Percentiles rank a stretch among this genome's conserved stretches.
phyloP scores from a whole-genome alignment of 768 basidiomycete genomes.

The Tremella yokohamensis region DNA sequence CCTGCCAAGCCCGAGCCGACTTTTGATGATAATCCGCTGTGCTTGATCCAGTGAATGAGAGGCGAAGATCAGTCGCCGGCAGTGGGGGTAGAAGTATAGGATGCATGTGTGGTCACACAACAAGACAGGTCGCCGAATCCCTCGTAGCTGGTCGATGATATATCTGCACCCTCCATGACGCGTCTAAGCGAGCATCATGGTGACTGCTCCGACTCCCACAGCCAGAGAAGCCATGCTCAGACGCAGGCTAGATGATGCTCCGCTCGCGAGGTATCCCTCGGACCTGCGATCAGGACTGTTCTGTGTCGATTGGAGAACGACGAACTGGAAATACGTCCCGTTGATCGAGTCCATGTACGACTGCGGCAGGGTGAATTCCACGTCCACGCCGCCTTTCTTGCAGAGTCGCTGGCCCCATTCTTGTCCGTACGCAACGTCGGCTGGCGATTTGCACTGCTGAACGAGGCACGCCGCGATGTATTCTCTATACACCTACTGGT shows the following conservation, averaged over 20 bases:
- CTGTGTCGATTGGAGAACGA: background rate
- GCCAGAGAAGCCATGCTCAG: too few species aligned
- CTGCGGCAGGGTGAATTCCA: slow-evolving; percentile 25
- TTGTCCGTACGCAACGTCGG: slow-evolving; percentile 36
- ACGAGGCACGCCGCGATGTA: slow-evolving; percentile 26
- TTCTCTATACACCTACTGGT: background rate
- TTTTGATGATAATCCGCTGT: slow-evolving; percentile 20
- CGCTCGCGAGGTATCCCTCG: too few species aligned
- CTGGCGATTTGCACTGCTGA: slow-evolving; percentile 22
- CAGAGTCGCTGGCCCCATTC: slow-evolving; percentile 30
- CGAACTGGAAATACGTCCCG: slow-evolving; percentile 34
- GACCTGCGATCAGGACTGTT: too few species aligned
- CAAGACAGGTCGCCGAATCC: background rate
- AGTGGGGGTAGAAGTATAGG: background rate
- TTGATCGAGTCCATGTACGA: slow-evolving; percentile 17
- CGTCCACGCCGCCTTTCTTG: slow-evolving; percentile 28
- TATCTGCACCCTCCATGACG: too few species aligned
- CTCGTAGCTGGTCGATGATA: too few species aligned
- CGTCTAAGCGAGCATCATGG: too few species aligned
- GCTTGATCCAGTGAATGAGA: slow-evolving; percentile 36
- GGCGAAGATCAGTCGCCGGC: too few species aligned
- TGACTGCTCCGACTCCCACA: too few species aligned
- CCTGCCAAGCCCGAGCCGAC: slow-evolving; percentile 9
- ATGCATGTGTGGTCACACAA: background rate
- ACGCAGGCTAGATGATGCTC: too few species aligned